phyloP scores from a whole-genome alignment of 2,329 filamentous ascomycete species.

The Capronia americana region DNA sequence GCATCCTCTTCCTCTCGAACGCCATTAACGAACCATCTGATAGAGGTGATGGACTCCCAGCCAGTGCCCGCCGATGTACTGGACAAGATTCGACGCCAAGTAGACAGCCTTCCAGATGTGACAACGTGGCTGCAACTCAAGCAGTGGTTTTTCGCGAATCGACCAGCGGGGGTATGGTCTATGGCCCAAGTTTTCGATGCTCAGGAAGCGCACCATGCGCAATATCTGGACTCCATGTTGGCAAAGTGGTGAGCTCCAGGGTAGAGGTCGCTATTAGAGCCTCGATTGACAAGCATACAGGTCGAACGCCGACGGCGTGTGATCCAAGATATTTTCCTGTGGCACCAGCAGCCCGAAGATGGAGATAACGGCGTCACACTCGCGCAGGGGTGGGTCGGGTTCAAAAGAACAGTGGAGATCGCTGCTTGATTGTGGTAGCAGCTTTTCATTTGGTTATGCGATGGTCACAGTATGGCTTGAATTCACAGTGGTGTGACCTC shows the following conservation, averaged over 20 bases:
- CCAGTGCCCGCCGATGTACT: background rate
- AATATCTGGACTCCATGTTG: background rate
- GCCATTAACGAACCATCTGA: background rate
- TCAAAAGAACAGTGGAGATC: background rate
- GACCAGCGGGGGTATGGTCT: background rate
- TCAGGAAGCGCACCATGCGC: background rate
- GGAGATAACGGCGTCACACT: background rate
- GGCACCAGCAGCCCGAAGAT: background rate
- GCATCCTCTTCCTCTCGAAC: background rate
- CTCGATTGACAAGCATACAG: background rate
- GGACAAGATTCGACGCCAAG: constrained; percentile 2
- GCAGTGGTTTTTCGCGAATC: background rate
- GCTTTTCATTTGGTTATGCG: background rate
- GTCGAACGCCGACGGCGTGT: background rate
- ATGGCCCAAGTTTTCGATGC: background rate
- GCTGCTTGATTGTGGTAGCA: background rate
- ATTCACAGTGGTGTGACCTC: background rate
- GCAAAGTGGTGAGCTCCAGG: background rate
- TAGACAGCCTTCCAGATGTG: background rate
- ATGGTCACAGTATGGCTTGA: background rate
- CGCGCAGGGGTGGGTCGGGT: background rate
- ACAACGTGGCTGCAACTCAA: constrained; percentile 1
- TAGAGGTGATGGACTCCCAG: background rate
- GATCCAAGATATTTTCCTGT: background rate
- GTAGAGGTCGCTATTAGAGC: background rate